Conservation (phyloP, 2,329 filamentous ascomycete genomes). For the Cercospora nicotianae region DNA sequence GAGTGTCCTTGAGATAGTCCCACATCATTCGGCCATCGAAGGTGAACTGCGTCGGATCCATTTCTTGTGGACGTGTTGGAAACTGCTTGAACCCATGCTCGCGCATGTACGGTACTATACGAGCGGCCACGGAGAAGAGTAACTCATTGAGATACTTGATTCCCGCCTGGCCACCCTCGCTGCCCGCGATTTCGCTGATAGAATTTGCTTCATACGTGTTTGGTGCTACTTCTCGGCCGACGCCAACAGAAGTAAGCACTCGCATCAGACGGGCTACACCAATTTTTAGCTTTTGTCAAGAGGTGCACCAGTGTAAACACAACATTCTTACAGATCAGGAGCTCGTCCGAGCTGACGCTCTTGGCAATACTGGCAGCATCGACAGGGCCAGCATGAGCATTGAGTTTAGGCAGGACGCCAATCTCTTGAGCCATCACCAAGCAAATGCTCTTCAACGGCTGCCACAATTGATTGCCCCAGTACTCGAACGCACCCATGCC, state of each 20-base stretch:
- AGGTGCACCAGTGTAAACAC: neutral
- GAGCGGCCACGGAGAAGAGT: conserved; percentile 14
- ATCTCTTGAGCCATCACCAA: conserved; percentile 19
- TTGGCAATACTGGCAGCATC: conserved; percentile 4
- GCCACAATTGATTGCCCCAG: conserved; percentile 10
- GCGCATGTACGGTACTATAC: conserved; percentile 17
- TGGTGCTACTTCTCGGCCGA: conserved; percentile 8
- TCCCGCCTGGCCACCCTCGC: conserved; percentile 13
- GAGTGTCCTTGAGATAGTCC: conserved; percentile 16
- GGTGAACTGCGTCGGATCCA: conserved; percentile 16
- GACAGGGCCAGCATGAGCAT: conserved; percentile 1
- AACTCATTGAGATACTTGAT: conserved; percentile 17
- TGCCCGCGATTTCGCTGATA: conserved; percentile 14
- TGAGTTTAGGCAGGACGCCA: conserved; percentile 11
- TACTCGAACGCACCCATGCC: conserved; percentile 18
- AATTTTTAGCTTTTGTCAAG: neutral
- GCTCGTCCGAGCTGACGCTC: neutral
- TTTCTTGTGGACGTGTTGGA: conserved; percentile 12
- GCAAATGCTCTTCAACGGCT: conserved; percentile 18
- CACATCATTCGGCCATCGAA: conserved; percentile 16
- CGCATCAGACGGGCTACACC: conserved; percentile 15
- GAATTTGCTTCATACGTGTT: conserved; percentile 14
- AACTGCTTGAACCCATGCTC: conserved; percentile 19
- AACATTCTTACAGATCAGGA: conserved; percentile 6
- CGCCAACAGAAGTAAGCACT: conserved; percentile 13